phyloP scores from a whole-genome alignment of 305 asterid genomes.

The Fraxinus paxiana region DNA sequence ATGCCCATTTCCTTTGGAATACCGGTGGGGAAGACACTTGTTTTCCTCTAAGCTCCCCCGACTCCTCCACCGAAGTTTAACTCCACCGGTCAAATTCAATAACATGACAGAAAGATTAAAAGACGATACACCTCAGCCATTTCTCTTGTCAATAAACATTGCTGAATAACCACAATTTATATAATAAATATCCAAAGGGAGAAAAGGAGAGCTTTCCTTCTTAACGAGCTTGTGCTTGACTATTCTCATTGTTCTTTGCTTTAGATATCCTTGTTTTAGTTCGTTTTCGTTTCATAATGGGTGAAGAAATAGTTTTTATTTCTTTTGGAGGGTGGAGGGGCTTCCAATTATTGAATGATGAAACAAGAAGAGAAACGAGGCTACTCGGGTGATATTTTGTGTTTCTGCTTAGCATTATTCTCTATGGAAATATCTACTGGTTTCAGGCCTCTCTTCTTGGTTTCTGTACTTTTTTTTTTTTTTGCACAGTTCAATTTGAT shows the following conservation, averaged over 20 bases:
- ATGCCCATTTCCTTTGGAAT: conserved; percentile 86
- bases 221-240: not conserved
- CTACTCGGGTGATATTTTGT: not conserved
- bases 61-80: conserved; percentile 25
- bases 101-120: not conserved
- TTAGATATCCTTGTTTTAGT: not conserved
- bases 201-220: not conserved
- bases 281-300: not conserved
- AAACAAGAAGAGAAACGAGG: not conserved
- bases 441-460: not conserved
- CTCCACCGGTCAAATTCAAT: not conserved
- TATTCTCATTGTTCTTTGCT: not conserved
- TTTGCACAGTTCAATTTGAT: not conserved
- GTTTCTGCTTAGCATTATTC: not conserved
- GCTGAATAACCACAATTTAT: not conserved
- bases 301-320: not conserved
- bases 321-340: not conserved
- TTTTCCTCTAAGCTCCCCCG: conserved; percentile 54
- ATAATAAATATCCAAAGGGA: not conserved
- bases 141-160: not conserved
- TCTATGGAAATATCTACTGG: not conserved
- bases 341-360: not conserved
- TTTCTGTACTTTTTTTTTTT: not conserved
- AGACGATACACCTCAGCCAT: not conserved
- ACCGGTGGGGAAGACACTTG: conserved; percentile 96